These are phyloP conservation scores for Phaeolepiota aurea DNA, from an alignment of 768 basidiomycete species.

Conservation along the genomic window DNA sequence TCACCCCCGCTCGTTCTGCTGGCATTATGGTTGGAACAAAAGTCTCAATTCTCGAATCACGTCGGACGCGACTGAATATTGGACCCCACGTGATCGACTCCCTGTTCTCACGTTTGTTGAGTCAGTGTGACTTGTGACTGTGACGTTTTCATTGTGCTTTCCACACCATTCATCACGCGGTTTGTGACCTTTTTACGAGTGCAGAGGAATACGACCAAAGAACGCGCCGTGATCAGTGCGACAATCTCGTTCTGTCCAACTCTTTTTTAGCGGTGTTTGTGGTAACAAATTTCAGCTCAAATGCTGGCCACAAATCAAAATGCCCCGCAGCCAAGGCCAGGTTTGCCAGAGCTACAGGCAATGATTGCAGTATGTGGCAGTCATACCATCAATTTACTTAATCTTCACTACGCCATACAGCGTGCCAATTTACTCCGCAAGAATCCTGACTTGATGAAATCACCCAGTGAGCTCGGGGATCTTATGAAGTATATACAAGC, in stretches of 20 bases:
- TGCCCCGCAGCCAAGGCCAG: slow-evolving; percentile 20
- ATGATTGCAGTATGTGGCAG: slow-evolving; percentile 30
- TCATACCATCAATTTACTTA: slow-evolving; percentile 1
- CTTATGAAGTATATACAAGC: slow-evolving; percentile 40
- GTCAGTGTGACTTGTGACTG: slow-evolving; percentile 11
- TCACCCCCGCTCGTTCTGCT: slow-evolving; percentile 73
- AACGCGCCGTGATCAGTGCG: background rate
- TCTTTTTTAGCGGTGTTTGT: slow-evolving; percentile 18
- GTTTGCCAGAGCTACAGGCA: slow-evolving; percentile 30
- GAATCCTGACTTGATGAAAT: slow-evolving; percentile 42
- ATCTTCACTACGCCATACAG: slow-evolving; percentile 18
- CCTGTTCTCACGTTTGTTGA: slow-evolving; percentile 9
- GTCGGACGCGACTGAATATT: slow-evolving; percentile 25
- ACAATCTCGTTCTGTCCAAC: background rate
- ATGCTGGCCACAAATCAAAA: slow-evolving; percentile 29
- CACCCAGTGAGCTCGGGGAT: slow-evolving; percentile 35
- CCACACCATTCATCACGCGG: slow-evolving; percentile 22
- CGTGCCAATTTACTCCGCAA: slow-evolving; percentile 41
- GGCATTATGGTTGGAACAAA: slow-evolving; percentile 41
- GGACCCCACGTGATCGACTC: slow-evolving; percentile 21
- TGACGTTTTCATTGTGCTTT: slow-evolving; percentile 18
- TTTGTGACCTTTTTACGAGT: slow-evolving; percentile 18
- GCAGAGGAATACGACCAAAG: background rate
- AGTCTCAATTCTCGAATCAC: background rate
- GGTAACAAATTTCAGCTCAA: slow-evolving; percentile 30